phyloP scores from a whole-genome alignment of 1,284 basidiomycete species.

The Marasmius fiardii region DNA sequence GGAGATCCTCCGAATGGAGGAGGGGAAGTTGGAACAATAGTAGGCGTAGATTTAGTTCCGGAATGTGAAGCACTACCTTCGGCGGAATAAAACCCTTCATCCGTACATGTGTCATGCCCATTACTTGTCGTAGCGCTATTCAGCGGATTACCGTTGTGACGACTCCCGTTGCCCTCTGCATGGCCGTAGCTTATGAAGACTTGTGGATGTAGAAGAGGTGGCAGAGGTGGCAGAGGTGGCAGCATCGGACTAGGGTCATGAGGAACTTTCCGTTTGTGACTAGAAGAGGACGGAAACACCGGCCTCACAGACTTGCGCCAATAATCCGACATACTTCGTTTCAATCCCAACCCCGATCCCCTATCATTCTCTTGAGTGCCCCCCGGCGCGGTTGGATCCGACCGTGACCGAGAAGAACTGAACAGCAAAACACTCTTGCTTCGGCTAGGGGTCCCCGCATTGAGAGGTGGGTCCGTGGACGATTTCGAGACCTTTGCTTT shows the following conservation, averaged over 20 bases:
- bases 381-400: not conserved
- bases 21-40: too few relatives aligned
- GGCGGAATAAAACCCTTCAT: slow-evolving; percentile 1
- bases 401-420: not conserved
- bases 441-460: not conserved
- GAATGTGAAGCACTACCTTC: not conserved
- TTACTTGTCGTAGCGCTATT: not conserved
- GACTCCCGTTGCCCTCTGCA: not conserved
- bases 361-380: not conserved
- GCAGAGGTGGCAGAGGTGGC: not conserved
- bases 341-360: not conserved
- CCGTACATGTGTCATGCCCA: slow-evolving; percentile 1
- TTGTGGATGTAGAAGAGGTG: too few relatives aligned
- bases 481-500: not conserved
- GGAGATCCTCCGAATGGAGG: too few relatives aligned
- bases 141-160: not conserved
- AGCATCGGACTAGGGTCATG: too few relatives aligned
- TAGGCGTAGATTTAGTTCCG: not conserved
- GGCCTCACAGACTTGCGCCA: not conserved
- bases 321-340: slow-evolving; percentile 3
- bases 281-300: too few relatives aligned
- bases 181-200: not conserved
- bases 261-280: not conserved
- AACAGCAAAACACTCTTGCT: not conserved
- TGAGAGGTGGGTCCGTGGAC: not conserved